Percentiles rank a stretch among this genome's conserved stretches.
phyloP scores from a whole-genome alignment of 1,139 yeast species.

The Yamadazyma diospyri region DNA sequence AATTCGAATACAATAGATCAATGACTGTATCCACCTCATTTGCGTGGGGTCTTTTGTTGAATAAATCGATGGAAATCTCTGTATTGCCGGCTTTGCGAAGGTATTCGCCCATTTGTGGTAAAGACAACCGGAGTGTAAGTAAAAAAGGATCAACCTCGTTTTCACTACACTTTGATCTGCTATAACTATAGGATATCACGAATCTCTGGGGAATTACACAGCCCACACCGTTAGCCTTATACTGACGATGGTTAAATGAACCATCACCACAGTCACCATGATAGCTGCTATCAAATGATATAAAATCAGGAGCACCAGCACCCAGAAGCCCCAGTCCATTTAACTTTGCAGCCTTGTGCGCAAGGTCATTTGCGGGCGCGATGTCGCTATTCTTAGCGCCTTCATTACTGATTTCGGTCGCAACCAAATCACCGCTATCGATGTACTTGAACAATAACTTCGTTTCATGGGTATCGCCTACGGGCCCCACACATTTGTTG shows the following conservation, averaged over 20 bases:
- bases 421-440: constrained; percentile 8
- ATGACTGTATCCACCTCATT: constrained; percentile 9
- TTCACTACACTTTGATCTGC: constrained; percentile 9
- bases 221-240: not conserved
- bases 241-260: not conserved
- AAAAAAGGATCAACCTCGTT: constrained; percentile 10
- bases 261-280: no score
- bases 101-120: constrained; percentile 4
- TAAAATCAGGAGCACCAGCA: not conserved
- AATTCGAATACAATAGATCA: constrained; percentile 8
- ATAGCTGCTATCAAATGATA: not conserved
- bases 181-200: constrained; percentile 14
- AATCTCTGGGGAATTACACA: constrained; percentile 12
- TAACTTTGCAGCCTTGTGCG: not conserved
- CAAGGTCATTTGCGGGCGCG: not conserved
- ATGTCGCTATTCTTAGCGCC: not conserved
- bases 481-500: constrained; percentile 5
- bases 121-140: constrained; percentile 5
- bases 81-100: constrained; percentile 9
- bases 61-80: constrained; percentile 16
- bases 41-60: constrained; percentile 12
- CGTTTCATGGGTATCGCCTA: constrained; percentile 6
- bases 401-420: constrained; percentile 1
- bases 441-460: constrained; percentile 13
- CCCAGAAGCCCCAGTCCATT: not conserved